Percentiles rank a stretch among this genome's conserved stretches.
Evolutionary conservation across 1,284 basidiomycete genomes (phyloP).

Genomic region (Neonothopanus nambi): DNA sequence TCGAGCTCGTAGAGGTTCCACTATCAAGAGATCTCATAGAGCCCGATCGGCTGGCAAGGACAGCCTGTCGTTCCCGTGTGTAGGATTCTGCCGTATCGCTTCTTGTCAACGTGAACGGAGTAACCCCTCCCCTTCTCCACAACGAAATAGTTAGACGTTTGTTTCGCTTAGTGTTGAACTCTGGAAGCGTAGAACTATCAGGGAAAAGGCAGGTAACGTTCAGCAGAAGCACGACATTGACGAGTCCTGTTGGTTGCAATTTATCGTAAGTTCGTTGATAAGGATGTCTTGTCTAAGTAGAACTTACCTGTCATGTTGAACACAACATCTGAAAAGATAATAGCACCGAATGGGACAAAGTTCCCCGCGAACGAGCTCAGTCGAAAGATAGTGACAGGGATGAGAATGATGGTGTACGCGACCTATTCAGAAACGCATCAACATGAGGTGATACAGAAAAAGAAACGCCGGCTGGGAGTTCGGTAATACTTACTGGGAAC

Average conservation of each 20-base stretch:
- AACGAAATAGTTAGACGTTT: slow-evolving; percentile 8
- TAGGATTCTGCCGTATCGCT: background rate
- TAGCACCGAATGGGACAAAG: slow-evolving; percentile 32
- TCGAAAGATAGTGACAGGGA: slow-evolving; percentile 35
- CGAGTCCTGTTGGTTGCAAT: slow-evolving; percentile 16
- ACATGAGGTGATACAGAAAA: background rate
- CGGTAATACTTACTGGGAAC: slow-evolving; percentile 23
- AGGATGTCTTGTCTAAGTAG: background rate
- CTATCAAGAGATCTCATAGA: no score
- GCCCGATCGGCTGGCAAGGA: slow-evolving; percentile 23
- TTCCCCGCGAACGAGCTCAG: slow-evolving; percentile 32
- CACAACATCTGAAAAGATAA: slow-evolving; percentile 28
- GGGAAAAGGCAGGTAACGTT: slow-evolving; percentile 19
- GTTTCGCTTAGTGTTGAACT: slow-evolving; percentile 19
- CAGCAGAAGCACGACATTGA: slow-evolving; percentile 21
- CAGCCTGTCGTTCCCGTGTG: background rate
- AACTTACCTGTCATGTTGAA: slow-evolving; percentile 37
- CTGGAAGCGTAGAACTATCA: slow-evolving; percentile 16
- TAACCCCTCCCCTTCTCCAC: slow-evolving; percentile 18
- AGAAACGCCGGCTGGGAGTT: background rate
- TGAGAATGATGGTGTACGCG: slow-evolving; percentile 32
- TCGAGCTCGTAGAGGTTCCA: no score
- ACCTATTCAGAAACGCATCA: slow-evolving; percentile 23
- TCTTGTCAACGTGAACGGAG: background rate
- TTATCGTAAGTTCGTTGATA: background rate